phyloP scores from a whole-genome alignment of 1,284 basidiomycete genomes.

The Ceratobasidium theobromae region DNA sequence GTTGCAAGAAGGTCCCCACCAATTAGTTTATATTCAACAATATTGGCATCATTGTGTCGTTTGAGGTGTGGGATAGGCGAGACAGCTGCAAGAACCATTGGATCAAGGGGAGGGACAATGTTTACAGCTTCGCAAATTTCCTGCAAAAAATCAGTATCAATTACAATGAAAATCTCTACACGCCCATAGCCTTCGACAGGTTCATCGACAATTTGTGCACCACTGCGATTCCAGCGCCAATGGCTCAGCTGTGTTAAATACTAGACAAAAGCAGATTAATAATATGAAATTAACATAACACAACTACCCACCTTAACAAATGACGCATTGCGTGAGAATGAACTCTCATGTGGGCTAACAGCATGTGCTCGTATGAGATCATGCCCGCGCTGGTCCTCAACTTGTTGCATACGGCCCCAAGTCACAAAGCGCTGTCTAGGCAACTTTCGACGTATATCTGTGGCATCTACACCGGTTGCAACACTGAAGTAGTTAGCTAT shows the following conservation, averaged over 20 bases:
- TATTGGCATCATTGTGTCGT: background rate
- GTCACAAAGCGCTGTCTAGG: background rate
- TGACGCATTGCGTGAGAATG: background rate
- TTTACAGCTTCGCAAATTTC: too few species aligned
- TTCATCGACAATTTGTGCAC: too few species aligned
- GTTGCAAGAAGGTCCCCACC: background rate
- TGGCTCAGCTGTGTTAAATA: too few species aligned
- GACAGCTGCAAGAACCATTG: background rate
- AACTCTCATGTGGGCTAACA: background rate
- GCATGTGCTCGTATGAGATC: background rate
- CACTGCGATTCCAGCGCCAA: too few species aligned
- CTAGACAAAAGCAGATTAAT: too few species aligned
- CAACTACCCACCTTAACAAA: too few species aligned
- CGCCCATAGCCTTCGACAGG: too few species aligned
- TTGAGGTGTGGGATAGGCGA: background rate
- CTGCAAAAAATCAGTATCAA: background rate
- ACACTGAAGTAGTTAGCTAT: background rate
- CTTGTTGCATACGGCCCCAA: slow-evolving; percentile 11
- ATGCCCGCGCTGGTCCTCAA: background rate
- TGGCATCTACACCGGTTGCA: background rate
- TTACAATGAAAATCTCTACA: too few species aligned
- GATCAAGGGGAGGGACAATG: background rate
- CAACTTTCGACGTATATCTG: background rate
- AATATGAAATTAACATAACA: too few species aligned
- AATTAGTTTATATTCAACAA: slow-evolving; percentile 4